These are phyloP conservation scores for Parietaria judaica DNA, from an alignment of 306 rosid species.

Conservation along the genomic window DNA sequence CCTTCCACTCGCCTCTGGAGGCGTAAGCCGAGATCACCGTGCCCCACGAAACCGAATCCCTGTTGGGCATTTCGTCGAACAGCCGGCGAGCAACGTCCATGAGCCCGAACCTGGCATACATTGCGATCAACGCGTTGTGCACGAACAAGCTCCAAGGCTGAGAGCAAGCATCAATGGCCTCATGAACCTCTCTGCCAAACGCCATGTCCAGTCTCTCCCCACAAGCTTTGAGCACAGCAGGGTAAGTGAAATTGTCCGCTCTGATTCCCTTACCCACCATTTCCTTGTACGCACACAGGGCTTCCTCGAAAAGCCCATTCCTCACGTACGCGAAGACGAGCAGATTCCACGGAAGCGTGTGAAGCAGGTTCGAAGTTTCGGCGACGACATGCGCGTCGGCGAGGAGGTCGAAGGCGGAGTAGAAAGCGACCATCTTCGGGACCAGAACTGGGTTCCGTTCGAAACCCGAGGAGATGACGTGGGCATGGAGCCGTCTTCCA, in stretches of 20 bases:
- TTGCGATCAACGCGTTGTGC: conserved; percentile 68
- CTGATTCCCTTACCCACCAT: conserved; percentile 48
- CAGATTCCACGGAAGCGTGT: conserved; percentile 73
- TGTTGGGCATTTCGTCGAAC: conserved; percentile 58
- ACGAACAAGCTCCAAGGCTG: conserved; percentile 57
- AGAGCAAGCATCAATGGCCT: conserved; percentile 40
- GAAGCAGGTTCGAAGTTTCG: conserved; percentile 38
- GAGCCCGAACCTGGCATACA: conserved; percentile 79
- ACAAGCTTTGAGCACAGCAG: conserved; percentile 79
- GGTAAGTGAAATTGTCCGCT: conserved; percentile 78
- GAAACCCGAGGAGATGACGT: conserved; percentile 42
- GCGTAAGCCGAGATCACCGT: conserved; percentile 68
- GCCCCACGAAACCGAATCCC: conserved; percentile 79
- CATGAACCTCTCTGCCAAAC: conserved; percentile 59
- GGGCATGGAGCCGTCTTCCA: conserved; percentile 75
- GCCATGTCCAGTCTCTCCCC: conserved; percentile 50
- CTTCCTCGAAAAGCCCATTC: conserved; percentile 41
- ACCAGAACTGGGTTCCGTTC: conserved; percentile 49
- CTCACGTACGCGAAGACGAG: conserved; percentile 56
- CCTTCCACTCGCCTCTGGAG: conserved; percentile 59
- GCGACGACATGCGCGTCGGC: conserved; percentile 43
- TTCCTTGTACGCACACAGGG: conserved; percentile 48
- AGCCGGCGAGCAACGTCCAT: conserved; percentile 52
- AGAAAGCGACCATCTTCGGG: conserved; percentile 53
- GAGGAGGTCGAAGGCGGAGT: conserved; percentile 37